Evolutionary conservation across 1,139 yeast genomes (phyloP).

Genomic region (Yamadazyma oceani): DNA sequence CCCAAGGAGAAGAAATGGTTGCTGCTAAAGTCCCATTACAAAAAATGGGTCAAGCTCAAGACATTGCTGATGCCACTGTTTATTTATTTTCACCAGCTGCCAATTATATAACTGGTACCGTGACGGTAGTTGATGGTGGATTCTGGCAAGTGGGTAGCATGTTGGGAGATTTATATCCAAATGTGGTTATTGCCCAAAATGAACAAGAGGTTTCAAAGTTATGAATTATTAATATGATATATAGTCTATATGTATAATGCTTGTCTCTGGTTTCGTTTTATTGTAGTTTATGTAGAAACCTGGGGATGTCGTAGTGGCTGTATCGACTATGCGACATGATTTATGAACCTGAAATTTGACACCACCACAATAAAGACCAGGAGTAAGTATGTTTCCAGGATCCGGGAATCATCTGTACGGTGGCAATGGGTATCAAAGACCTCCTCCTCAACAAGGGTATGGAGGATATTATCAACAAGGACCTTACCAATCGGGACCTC

Average conservation of each 20-base stretch:
- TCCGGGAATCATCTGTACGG: slow-evolving; percentile 25
- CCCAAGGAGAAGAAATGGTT: slow-evolving; percentile 36
- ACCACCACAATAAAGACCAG: neutral
- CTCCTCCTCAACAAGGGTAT: slow-evolving; percentile 15
- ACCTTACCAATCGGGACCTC: slow-evolving; percentile 11
- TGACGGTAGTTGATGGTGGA: slow-evolving; percentile 86
- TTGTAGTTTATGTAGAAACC: too few species aligned
- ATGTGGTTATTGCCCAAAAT: slow-evolving; percentile 23
- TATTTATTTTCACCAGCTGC: slow-evolving; percentile 84
- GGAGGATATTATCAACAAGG: slow-evolving; percentile 9
- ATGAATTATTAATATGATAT: neutral
- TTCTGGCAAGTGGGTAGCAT: slow-evolving; percentile 74
- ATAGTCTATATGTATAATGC: too few species aligned
- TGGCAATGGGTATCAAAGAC: slow-evolving; percentile 12
- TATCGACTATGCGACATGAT: too few species aligned
- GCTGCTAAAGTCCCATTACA: slow-evolving; percentile 66
- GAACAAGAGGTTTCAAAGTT: slow-evolving; percentile 1
- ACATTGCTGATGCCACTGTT: slow-evolving; percentile 88
- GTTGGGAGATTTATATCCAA: slow-evolving; percentile 37
- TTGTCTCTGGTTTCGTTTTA: too few species aligned
- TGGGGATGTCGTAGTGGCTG: too few species aligned
- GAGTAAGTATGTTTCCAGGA: slow-evolving; percentile 36
- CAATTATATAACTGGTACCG: slow-evolving; percentile 71
- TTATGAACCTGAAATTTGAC: slow-evolving; percentile 4
- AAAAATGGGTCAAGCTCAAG: slow-evolving; percentile 70